Base-by-base conservation (phyloP, 164 flowering plant genomes). In the Berberis vulgaris region DNA sequence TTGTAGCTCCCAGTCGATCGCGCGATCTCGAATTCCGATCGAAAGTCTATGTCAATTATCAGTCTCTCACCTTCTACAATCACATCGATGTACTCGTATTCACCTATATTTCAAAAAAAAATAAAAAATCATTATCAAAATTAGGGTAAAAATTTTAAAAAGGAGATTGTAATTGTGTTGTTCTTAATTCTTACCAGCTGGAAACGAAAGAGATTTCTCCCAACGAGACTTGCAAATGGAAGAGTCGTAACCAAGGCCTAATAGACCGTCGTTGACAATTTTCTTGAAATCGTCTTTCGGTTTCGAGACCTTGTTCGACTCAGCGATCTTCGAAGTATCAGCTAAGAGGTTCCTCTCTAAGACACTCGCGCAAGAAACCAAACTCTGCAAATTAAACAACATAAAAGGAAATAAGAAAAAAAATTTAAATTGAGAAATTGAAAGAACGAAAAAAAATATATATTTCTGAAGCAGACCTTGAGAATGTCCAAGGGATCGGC, bases 21-120 rank as follows among this genome's bases (percentile, higher is more conserved):
- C 4, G 97, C 98, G 39, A 88, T 89, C 67, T 87, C 95, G 65
- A 94, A 94, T 67, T 94, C 92, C 6, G 98, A 91, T 69, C 86
- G 68, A 78, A 91, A 94, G 44, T 91, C 98, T 6, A 91, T 74
- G 74, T 94, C 98, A 49, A 94, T 60, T 40, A 94, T 50, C 69
- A 87, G 43, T 47, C 97, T 67, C 62, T 87, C 93, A 0, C 84
- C 84, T 44, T 78, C 81, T 2, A 83, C 67, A 2, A 82, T 73
- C 77, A 78, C 98, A 57, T 94, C 97, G n/a, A 88, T 77, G 73
- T 90, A 94, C 45, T 91, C 91, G 54, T 94, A 86, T 53, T 86
- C 93, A 7, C 98, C 98, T 94, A 84, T 43, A 63, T 8, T 46
- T 83, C 70, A 78, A 86, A 38, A 82, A 79, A 70, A 49, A 70